Conservation (phyloP, 1,284 basidiomycete species). For the Lignosus rhinocerotis region DNA sequence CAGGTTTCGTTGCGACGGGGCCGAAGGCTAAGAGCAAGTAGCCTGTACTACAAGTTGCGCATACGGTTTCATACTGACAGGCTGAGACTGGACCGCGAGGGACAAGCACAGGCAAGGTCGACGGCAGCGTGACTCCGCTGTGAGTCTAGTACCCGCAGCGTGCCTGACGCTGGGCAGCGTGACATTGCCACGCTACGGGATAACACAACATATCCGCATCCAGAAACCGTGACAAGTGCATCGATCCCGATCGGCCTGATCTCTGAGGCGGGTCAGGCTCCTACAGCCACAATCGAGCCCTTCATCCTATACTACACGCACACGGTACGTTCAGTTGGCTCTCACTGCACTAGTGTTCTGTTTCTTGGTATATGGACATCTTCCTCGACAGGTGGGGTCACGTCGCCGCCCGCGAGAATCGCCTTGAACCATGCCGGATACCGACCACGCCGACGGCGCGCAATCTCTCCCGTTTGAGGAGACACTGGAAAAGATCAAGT, state of each 20-base stretch:
- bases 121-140: background rate
- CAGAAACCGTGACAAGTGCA: background rate
- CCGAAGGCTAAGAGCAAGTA: background rate
- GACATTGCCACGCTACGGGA: background rate
- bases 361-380: background rate
- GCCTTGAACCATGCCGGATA: constrained; percentile 2
- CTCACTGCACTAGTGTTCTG: background rate
- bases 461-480: constrained; percentile 34
- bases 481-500: constrained; percentile 40
- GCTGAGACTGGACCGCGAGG: background rate
- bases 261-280: background rate
- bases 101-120: background rate
- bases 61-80: background rate
- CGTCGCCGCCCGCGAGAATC: background rate
- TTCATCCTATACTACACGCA: background rate
- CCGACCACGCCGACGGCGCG: constrained; percentile 5
- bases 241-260: background rate
- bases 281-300: too few species aligned
- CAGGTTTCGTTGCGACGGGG: background rate
- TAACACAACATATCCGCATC: background rate
- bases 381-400: background rate
- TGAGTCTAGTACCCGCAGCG: background rate
- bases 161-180: background rate
- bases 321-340: background rate
- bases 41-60: too few species aligned